A percentile compares a stretch with the other conserved stretches of the same genome.
Evolutionary conservation across 805 yeast species (phyloP).

Genomic region (Cyberlindnera meyerae): DNA sequence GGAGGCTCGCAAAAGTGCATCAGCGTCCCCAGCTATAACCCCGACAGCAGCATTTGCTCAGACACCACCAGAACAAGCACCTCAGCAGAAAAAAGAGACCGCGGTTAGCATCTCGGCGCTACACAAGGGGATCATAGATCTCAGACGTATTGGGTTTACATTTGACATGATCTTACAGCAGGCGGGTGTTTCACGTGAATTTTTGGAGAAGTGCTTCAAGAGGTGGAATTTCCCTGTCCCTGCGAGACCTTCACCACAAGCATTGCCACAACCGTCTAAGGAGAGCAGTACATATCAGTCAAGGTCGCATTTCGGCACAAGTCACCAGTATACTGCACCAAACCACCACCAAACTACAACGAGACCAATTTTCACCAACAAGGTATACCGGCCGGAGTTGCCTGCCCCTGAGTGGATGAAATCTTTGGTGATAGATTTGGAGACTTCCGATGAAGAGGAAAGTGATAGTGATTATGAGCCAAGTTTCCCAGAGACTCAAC

Average conservation of each 20-base stretch:
- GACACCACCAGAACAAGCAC: no score
- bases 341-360: not conserved
- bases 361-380: slow-evolving; percentile 8
- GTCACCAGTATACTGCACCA: not conserved
- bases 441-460: slow-evolving; percentile 14
- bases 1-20: slow-evolving; percentile 1
- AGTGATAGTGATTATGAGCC: no score
- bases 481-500: no score
- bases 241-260: not conserved
- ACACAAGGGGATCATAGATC: slow-evolving; percentile 20
- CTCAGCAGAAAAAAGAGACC: no score
- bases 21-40: slow-evolving; percentile 1
- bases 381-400: slow-evolving; percentile 12
- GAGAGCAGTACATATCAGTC: not conserved
- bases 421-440: slow-evolving; percentile 22
- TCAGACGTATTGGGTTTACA: slow-evolving; percentile 22
- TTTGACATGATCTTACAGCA: slow-evolving; percentile 18
- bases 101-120: slow-evolving; percentile 2
- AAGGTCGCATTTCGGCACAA: not conserved
- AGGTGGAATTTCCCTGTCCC: slow-evolving; percentile 21
- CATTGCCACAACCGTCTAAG: not conserved
- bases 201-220: slow-evolving; percentile 15
- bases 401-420: slow-evolving; percentile 24
- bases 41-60: no score
- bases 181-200: slow-evolving; percentile 17